A percentile compares a stretch with the other conserved stretches of the same genome.
These are phyloP conservation scores for Heteromeles arbutifolia DNA, from an alignment of 306 rosid genomes.

Conservation along the genomic window DNA sequence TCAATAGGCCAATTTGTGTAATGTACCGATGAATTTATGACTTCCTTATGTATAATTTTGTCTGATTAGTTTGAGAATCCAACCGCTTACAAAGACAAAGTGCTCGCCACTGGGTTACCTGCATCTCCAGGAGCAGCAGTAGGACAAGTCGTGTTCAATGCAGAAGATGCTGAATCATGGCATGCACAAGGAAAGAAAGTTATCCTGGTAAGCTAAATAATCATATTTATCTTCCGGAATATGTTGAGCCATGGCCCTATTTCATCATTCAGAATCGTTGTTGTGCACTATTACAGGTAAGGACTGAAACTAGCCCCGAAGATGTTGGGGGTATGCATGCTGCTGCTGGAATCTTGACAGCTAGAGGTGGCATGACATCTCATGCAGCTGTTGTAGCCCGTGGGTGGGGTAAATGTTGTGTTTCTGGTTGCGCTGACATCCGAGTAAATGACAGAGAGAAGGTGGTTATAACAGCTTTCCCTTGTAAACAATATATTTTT, in stretches of 20 bases:
- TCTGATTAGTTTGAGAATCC: constrained; percentile 83
- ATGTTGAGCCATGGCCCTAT: neutral
- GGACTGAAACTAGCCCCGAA: constrained; percentile 98
- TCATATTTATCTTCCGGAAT: neutral
- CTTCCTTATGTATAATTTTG: neutral
- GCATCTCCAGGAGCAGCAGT: constrained; percentile 99
- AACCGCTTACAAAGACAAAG: constrained; percentile 66
- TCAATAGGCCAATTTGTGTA: neutral
- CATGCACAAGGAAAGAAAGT: constrained; percentile 90
- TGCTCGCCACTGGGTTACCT: constrained; percentile 79
- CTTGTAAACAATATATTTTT: neutral
- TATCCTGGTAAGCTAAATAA: constrained; percentile 52
- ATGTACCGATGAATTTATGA: neutral
- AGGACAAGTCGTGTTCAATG: constrained; percentile 78
- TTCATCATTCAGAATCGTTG: neutral
- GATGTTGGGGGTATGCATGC: constrained; percentile 99
- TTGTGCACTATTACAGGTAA: constrained; percentile 47
- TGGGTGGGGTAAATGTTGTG: constrained; percentile 98
- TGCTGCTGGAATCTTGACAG: constrained; percentile 89
- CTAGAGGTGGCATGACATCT: constrained; percentile 99
- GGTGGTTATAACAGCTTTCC: constrained; percentile 30
- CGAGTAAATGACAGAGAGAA: constrained; percentile 58
- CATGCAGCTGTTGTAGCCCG: constrained; percentile 99
- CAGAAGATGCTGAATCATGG: constrained; percentile 85
- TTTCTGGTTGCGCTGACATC: constrained; percentile 89